These are phyloP conservation scores for Calonectria pauciramosa DNA, from an alignment of 2,329 filamentous ascomycete genomes.

Conservation along the genomic window DNA sequence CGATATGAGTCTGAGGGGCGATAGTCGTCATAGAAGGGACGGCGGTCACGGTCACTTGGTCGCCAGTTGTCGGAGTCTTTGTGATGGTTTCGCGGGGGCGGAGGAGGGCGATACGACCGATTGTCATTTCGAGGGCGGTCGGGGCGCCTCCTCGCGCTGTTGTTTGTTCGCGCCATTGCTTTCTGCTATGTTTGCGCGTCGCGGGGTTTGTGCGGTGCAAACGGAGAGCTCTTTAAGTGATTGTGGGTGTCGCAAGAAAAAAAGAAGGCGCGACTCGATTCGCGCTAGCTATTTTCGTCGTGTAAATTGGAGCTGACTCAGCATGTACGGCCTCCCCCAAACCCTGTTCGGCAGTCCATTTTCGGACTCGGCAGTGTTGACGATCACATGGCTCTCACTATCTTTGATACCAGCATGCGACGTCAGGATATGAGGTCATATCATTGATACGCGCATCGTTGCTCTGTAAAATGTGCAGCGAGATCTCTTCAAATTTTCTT, in stretches of 20 bases:
- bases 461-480: neutral
- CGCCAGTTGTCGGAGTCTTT: constrained; percentile 49
- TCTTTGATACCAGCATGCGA: neutral
- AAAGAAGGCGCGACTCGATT: constrained; percentile 24
- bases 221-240: neutral
- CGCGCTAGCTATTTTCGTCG: constrained; percentile 30
- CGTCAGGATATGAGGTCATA: neutral
- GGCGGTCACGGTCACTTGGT: constrained; percentile 39
- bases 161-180: constrained; percentile 32
- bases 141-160: constrained; percentile 31
- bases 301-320: constrained; percentile 24
- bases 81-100: constrained; percentile 33
- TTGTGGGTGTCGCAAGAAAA: constrained; percentile 36
- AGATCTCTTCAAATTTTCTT: neutral
- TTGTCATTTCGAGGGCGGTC: constrained; percentile 35
- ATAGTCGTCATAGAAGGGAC: constrained; percentile 41
- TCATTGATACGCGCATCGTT: neutral
- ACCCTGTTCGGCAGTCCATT: neutral
- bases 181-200: neutral
- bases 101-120: constrained; percentile 31
- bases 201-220: neutral
- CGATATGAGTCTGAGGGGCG: constrained; percentile 47
- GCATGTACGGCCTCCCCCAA: neutral
- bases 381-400: neutral
- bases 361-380: neutral